These are phyloP conservation scores for Albugo laibachii DNA, from an alignment of 352 stramenopile genomes.

Conservation along the genomic window DNA sequence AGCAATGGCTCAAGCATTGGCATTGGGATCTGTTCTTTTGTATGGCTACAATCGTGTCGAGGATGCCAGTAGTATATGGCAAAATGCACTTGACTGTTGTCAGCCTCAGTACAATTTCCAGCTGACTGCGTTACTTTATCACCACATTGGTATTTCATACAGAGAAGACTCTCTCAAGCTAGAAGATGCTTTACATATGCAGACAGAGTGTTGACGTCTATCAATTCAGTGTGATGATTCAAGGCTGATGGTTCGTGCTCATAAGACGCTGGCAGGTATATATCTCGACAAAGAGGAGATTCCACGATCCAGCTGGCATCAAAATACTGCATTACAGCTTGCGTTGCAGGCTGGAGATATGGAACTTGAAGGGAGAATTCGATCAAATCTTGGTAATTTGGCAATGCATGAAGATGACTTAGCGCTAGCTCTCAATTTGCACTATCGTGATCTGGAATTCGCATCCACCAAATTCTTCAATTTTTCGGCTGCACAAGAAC, in stretches of 20 bases:
- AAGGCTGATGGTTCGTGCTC: constrained; percentile 23
- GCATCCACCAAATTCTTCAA: constrained; percentile 12
- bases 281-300: constrained; percentile 26
- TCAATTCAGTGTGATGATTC: constrained; percentile 18
- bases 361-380: constrained; percentile 52
- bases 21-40: no score
- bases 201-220: constrained; percentile 25
- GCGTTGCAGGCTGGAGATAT: constrained; percentile 21
- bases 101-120: no score
- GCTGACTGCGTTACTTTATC: constrained; percentile 25
- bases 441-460: constrained; percentile 33
- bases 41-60: no score
- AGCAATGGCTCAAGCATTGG: no score
- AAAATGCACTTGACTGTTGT: no score
- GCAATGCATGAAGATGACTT: constrained; percentile 27
- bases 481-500: constrained; percentile 24
- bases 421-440: constrained; percentile 33
- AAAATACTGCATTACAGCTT: constrained; percentile 38
- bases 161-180: constrained; percentile 24
- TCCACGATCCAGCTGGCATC: constrained; percentile 21
- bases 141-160: constrained; percentile 48
- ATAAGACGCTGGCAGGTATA: constrained; percentile 46
- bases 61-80: no score
- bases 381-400: constrained; percentile 62
- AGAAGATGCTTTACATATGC: constrained; percentile 17